phyloP scores from a whole-genome alignment of 345 rosid genomes.

The Odontarrhena argentea region DNA sequence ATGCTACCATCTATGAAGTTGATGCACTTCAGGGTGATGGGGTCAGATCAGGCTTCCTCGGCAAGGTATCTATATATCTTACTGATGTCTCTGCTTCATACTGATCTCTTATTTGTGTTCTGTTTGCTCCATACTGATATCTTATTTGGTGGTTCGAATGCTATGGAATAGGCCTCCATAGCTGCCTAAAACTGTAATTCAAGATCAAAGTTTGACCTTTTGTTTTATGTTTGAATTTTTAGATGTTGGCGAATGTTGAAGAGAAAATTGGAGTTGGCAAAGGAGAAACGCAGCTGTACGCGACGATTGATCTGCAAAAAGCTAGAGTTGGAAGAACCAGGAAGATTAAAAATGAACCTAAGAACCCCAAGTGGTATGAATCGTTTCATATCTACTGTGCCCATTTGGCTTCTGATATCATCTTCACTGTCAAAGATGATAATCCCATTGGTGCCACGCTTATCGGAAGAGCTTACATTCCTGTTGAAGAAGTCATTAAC shows the following conservation, averaged over 20 bases:
- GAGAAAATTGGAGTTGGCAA: slow-evolving; percentile 83
- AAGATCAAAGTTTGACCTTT: background rate
- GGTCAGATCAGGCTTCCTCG: slow-evolving; percentile 60
- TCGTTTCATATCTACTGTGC: slow-evolving; percentile 94
- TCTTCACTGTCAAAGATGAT: slow-evolving; percentile 89
- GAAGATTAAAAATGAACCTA: slow-evolving; percentile 56
- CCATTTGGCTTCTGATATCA: slow-evolving; percentile 74
- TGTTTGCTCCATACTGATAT: background rate
- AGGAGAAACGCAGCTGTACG: slow-evolving; percentile 75
- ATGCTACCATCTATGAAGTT: slow-evolving; percentile 86
- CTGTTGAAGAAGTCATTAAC: slow-evolving; percentile 63
- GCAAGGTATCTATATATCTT: slow-evolving; percentile 51
- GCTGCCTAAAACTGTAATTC: background rate
- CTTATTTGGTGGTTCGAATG: slow-evolving; percentile 1
- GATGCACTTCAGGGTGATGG: slow-evolving; percentile 57
- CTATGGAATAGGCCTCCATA: background rate
- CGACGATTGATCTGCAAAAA: slow-evolving; percentile 81
- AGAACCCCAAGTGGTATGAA: slow-evolving; percentile 85
- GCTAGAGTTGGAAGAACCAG: slow-evolving; percentile 98
- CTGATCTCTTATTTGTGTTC: background rate
- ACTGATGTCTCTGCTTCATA: too few relatives aligned
- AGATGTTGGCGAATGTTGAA: slow-evolving; percentile 75
- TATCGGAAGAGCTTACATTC: slow-evolving; percentile 84
- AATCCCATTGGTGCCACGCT: slow-evolving; percentile 91
- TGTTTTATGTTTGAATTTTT: slow-evolving; percentile 2